phyloP scores from a whole-genome alignment of 2,329 filamentous ascomycete species.

The Phialophora chinensis region DNA sequence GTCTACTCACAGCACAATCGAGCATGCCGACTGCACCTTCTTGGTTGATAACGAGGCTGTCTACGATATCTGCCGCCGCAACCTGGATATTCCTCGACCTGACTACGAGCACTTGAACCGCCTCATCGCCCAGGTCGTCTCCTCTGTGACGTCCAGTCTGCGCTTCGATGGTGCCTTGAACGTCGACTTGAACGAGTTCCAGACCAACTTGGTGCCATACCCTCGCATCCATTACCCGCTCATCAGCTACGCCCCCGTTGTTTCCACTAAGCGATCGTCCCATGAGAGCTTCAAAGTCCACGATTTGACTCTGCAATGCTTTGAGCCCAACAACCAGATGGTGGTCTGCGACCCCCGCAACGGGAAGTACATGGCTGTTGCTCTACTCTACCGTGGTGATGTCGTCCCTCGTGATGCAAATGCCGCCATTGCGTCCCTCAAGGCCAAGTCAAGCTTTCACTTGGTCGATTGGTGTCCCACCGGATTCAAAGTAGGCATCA shows the following conservation, averaged over 20 bases:
- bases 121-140: conserved; percentile 71
- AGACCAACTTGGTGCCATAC: conserved; percentile 72
- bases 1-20: conserved; percentile 66
- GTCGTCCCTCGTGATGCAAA: conserved; percentile 68
- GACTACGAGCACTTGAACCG: conserved; percentile 70
- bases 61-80: conserved; percentile 70
- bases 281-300: conserved; percentile 88
- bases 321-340: conserved; percentile 73
- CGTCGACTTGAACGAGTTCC: conserved; percentile 72
- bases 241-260: conserved; percentile 69
- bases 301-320: conserved; percentile 72
- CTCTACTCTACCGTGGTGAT: conserved; percentile 70
- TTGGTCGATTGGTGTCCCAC: conserved; percentile 73
- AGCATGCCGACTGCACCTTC: conserved; percentile 72
- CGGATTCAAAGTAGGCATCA: conserved; percentile 72
- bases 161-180: conserved; percentile 71
- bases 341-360: conserved; percentile 70
- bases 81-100: conserved; percentile 68
- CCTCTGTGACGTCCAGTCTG: conserved; percentile 69
- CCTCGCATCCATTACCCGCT: conserved; percentile 71
- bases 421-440: conserved; percentile 65
- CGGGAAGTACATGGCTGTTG: conserved; percentile 73
- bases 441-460: conserved; percentile 69
- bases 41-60: conserved; percentile 72
- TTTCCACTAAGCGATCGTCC: conserved; percentile 73